phyloP scores from a whole-genome alignment of 140 eudicot species.

The Stevia rebaudiana region DNA sequence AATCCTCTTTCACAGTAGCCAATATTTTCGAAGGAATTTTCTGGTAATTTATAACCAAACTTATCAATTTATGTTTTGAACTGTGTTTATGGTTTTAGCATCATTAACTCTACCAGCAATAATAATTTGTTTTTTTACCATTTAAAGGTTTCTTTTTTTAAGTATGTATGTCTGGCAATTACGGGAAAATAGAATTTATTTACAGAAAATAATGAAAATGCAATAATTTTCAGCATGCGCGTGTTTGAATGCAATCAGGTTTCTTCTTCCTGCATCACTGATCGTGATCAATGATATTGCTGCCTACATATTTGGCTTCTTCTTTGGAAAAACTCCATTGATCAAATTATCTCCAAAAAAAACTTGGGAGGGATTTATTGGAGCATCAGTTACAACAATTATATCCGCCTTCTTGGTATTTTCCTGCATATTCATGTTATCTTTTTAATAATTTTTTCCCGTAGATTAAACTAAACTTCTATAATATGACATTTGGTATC shows the following conservation, averaged over 20 bases:
- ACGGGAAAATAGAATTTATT: too few species aligned
- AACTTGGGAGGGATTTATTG: constrained; percentile 98
- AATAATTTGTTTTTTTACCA: too few species aligned
- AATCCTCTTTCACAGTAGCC: constrained; percentile 93
- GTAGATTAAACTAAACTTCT: not conserved
- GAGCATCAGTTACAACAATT: constrained; percentile 85
- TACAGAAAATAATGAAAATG: not conserved
- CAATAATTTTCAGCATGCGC: constrained; percentile 1
- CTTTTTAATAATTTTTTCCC: not conserved
- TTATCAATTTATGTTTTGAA: too few species aligned
- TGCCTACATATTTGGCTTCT: constrained; percentile 89
- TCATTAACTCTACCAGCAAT: too few species aligned
- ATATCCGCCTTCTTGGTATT: constrained; percentile 89
- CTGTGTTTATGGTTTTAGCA: too few species aligned
- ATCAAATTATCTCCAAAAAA: constrained; percentile 94
- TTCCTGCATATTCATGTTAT: constrained; percentile 3
- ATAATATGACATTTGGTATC: constrained; percentile 12
- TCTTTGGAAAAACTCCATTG: constrained; percentile 93
- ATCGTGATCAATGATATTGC: constrained; percentile 88
- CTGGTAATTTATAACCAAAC: constrained; percentile 59
- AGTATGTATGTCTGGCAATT: not conserved
- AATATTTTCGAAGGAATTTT: constrained; percentile 95
- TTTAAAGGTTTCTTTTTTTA: too few species aligned
- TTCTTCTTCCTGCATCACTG: constrained; percentile 98
- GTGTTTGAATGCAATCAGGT: constrained; percentile 51